A percentile compares a stretch with the other conserved stretches of the same genome.
Evolutionary conservation across 108 stramenopile genomes (phyloP).

Genomic region (Pseudonitzschia multistriata): DNA sequence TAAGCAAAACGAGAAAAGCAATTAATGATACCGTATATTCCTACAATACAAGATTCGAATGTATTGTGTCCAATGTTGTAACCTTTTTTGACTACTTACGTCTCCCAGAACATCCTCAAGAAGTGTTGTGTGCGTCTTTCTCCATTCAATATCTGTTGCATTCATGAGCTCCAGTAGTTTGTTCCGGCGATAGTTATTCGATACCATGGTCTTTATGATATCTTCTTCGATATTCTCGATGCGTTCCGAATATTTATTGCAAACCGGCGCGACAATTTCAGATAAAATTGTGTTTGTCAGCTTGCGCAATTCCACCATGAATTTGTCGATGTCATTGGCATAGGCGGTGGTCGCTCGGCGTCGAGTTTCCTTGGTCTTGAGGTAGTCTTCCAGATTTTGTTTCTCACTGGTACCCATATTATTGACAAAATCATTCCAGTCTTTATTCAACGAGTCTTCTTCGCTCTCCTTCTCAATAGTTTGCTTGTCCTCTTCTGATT

Average conservation of each 20-base stretch:
- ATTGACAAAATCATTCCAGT: conserved; percentile 10
- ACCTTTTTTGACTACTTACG: background rate
- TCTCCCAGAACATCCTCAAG: background rate
- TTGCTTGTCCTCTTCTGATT: background rate
- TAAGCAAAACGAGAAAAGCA: background rate
- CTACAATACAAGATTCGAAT: background rate
- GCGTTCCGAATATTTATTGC: background rate
- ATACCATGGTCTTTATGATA: conserved; percentile 11
- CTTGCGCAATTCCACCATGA: conserved; percentile 1
- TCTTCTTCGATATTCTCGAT: background rate
- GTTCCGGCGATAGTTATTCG: conserved; percentile 5
- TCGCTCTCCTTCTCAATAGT: background rate
- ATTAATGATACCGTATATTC: background rate
- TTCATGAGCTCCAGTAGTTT: background rate
- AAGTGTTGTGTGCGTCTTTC: background rate
- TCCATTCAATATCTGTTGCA: background rate
- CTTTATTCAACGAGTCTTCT: background rate
- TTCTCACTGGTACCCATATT: background rate
- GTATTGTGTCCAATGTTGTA: background rate
- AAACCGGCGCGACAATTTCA: conserved; percentile 2
- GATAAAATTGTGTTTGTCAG: background rate
- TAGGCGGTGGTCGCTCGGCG: background rate
- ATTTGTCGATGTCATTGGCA: conserved; percentile 1
- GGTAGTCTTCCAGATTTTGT: conserved; percentile 1
- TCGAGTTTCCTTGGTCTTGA: background rate